Evolutionary conservation across 2,329 filamentous ascomycete genomes (phyloP).

Genomic region (Xylaria sp.): DNA sequence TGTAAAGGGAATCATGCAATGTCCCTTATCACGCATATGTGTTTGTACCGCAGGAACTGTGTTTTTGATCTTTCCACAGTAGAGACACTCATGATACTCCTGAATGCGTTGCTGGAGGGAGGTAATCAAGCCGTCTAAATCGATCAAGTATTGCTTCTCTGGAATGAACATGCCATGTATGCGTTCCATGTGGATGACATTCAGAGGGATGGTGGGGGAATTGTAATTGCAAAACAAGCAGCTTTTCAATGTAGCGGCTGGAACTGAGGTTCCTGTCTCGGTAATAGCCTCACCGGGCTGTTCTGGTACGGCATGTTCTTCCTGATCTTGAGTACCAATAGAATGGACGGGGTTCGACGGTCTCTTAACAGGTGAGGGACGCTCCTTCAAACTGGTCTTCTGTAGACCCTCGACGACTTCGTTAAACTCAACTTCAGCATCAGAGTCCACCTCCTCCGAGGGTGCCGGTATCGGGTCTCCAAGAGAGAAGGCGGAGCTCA

Average conservation of each 20-base stretch:
- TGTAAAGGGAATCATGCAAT: constrained; percentile 95
- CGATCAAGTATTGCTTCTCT: constrained; percentile 82
- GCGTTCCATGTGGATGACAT: constrained; percentile 88
- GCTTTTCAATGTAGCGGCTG: constrained; percentile 58
- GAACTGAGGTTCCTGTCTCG: constrained; percentile 54
- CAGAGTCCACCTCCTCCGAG: constrained; percentile 66
- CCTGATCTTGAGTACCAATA: constrained; percentile 54
- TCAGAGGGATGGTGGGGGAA: constrained; percentile 79
- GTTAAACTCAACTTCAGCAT: constrained; percentile 78
- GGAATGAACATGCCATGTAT: constrained; percentile 97
- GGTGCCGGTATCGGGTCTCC: constrained; percentile 75
- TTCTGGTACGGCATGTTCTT: constrained; percentile 57
- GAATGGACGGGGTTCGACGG: constrained; percentile 63
- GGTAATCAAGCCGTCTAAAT: constrained; percentile 82
- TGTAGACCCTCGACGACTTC: constrained; percentile 82
- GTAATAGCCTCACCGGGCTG: constrained; percentile 55
- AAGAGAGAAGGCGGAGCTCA: constrained; percentile 91
- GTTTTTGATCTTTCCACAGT: constrained; percentile 84
- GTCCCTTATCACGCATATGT: constrained; percentile 96
- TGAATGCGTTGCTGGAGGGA: constrained; percentile 84
- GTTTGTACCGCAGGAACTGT: constrained; percentile 86
- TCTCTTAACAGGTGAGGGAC: constrained; percentile 62
- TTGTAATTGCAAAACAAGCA: constrained; percentile 95
- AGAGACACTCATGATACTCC: constrained; percentile 84
- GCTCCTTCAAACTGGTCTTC: constrained; percentile 61